A percentile compares a stretch with the other conserved stretches of the same genome.
phyloP scores from a whole-genome alignment of 495 filamentous ascomycete species.

The Ascobolus immersus region DNA sequence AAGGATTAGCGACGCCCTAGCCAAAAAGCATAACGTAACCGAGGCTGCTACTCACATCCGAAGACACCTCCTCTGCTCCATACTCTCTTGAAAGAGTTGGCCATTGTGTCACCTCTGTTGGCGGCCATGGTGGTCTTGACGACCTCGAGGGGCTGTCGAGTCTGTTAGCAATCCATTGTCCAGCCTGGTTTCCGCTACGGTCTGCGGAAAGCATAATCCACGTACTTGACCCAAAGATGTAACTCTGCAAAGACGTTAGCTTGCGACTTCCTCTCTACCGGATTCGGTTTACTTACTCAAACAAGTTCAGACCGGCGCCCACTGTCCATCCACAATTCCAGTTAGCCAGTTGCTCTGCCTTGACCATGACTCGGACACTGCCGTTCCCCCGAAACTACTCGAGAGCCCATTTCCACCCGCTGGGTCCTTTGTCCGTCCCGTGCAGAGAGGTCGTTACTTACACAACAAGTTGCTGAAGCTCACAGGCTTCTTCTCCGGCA shows the following conservation, averaged over 20 bases:
- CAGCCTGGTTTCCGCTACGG: neutral
- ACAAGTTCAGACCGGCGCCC: conserved; percentile 91
- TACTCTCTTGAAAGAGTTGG: conserved; percentile 53
- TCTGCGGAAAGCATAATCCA: neutral
- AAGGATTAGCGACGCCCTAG: conserved; percentile 1
- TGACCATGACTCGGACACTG: neutral
- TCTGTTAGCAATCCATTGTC: neutral
- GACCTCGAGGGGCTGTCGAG: conserved; percentile 67
- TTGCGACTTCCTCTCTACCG: too few relatives aligned
- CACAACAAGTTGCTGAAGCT: conserved; percentile 96
- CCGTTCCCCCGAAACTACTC: too few relatives aligned
- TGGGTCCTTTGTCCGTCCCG: too few relatives aligned
- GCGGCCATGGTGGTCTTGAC: conserved; percentile 98
- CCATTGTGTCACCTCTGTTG: conserved; percentile 72
- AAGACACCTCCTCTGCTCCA: conserved; percentile 85
- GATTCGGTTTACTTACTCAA: conserved; percentile 54
- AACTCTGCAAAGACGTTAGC: conserved; percentile 27
- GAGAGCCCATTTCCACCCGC: too few relatives aligned
- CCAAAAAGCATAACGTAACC: conserved; percentile 3
- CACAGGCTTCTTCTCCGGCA: conserved; percentile 94
- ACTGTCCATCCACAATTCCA: conserved; percentile 22
- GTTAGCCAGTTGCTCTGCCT: conserved; percentile 6
- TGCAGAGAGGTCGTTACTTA: conserved; percentile 21
- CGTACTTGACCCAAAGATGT: conserved; percentile 60
- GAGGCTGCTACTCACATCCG: conserved; percentile 49